Evolutionary conservation across 2,329 filamentous ascomycete genomes (phyloP).

Genomic region (Fusarium virguliforme): DNA sequence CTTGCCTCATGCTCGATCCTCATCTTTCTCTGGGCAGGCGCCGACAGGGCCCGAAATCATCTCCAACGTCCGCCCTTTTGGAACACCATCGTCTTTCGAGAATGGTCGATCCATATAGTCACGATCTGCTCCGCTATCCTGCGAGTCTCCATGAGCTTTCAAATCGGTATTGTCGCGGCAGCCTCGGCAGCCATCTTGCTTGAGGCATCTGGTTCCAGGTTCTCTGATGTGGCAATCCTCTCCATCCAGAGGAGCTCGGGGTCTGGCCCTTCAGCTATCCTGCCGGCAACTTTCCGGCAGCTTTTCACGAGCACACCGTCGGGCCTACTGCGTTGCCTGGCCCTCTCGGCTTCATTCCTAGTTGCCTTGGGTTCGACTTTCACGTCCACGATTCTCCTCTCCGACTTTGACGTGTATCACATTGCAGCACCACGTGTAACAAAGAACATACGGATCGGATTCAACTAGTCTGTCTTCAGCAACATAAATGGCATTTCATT

Average conservation of each 20-base stretch:
- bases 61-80: background rate
- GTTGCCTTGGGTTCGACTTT: slow-evolving; percentile 11
- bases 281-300: slow-evolving; percentile 18
- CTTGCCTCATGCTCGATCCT: background rate
- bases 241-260: background rate
- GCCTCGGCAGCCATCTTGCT: background rate
- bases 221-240: background rate
- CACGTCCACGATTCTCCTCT: slow-evolving; percentile 28
- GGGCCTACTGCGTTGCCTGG: background rate
- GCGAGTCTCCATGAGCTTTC: background rate
- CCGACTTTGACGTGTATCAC: slow-evolving; percentile 4
- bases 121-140: background rate
- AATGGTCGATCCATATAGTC: background rate
- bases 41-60: background rate
- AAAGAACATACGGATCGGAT: too few species aligned
- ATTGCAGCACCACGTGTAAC: background rate
- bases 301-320: accelerated
- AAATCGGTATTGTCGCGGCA: background rate
- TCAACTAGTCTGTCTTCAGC: too few species aligned
- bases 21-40: slow-evolving; percentile 1
- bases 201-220: background rate
- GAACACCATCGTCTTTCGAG: background rate
- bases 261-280: slow-evolving; percentile 5
- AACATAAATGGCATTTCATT: background rate
- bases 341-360: background rate